A percentile compares a stretch with the other conserved stretches of the same genome.
Evolutionary conservation across 805 yeast species (phyloP).

Genomic region (Candida piceae): DNA sequence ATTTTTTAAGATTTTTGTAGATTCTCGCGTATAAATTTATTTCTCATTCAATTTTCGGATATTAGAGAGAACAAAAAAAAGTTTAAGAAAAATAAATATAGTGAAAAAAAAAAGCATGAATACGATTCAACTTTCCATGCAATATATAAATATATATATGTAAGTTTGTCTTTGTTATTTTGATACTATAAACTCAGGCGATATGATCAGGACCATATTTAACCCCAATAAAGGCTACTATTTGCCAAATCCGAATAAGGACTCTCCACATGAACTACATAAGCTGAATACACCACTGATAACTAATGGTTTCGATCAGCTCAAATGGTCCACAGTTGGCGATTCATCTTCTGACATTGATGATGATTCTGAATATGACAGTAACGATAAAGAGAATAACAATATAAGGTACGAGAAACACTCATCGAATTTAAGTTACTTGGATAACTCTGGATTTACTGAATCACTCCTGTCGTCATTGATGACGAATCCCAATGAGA

Average conservation of each 20-base stretch:
- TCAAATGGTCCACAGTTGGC: constrained; percentile 29
- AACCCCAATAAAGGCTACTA: constrained; percentile 21
- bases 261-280: constrained; percentile 9
- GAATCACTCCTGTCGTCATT: background rate
- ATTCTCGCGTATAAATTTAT: too few species aligned
- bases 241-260: constrained; percentile 11
- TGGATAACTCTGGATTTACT: constrained; percentile 3
- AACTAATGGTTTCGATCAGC: constrained; percentile 40
- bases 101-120: too few species aligned
- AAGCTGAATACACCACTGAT: constrained; percentile 4
- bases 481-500: constrained; percentile 3
- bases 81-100: too few species aligned
- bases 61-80: too few species aligned
- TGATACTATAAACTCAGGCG: too few species aligned
- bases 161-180: too few species aligned
- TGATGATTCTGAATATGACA: constrained; percentile 33
- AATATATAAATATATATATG: too few species aligned
- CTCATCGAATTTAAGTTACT: constrained; percentile 8
- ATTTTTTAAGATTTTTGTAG: too few species aligned
- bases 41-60: too few species aligned
- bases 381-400: constrained; percentile 22
- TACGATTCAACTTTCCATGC: too few species aligned
- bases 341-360: constrained; percentile 6
- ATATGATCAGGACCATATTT: constrained; percentile 14
- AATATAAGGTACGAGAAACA: constrained; percentile 7